Percentiles rank a stretch among this genome's conserved stretches.
Evolutionary conservation across 106 monocot species (phyloP).

Genomic region (Dendrobium nobile): DNA sequence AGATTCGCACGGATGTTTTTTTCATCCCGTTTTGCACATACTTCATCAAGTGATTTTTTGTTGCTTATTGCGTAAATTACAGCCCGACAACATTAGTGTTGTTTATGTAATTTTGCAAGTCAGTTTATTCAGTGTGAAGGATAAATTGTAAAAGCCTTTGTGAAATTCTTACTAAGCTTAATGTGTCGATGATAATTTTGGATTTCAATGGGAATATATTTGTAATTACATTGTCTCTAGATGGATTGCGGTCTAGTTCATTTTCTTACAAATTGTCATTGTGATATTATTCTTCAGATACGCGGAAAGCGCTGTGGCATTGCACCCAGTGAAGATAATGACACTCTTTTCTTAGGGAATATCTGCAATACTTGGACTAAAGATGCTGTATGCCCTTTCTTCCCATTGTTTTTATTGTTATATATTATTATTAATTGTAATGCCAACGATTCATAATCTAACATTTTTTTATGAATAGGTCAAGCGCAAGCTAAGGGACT

Average conservation of each 20-base stretch:
- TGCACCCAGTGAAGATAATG: conserved; percentile 68
- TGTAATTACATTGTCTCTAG: background rate
- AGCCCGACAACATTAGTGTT: background rate
- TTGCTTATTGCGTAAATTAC: background rate
- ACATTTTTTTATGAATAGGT: conserved; percentile 27
- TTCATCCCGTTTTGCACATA: background rate
- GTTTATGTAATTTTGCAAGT: background rate
- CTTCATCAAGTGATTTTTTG: background rate
- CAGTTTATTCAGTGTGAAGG: too few relatives aligned
- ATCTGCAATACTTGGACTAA: conserved; percentile 80
- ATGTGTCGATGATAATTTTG: background rate
- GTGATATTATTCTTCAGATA: conserved; percentile 31
- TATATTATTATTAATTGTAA: background rate
- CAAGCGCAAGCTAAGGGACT: conserved; percentile 48
- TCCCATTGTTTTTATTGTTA: background rate
- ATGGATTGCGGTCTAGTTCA: background rate
- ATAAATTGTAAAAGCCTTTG: background rate
- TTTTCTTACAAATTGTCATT: background rate
- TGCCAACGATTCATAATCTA: background rate
- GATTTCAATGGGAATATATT: background rate
- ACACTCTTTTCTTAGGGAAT: conserved; percentile 67
- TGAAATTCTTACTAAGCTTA: background rate
- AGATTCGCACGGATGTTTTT: background rate
- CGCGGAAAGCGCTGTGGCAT: conserved; percentile 58
- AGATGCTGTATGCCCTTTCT: conserved; percentile 37